Conservation (phyloP, 768 basidiomycete species). For the Paxillus involutus region DNA sequence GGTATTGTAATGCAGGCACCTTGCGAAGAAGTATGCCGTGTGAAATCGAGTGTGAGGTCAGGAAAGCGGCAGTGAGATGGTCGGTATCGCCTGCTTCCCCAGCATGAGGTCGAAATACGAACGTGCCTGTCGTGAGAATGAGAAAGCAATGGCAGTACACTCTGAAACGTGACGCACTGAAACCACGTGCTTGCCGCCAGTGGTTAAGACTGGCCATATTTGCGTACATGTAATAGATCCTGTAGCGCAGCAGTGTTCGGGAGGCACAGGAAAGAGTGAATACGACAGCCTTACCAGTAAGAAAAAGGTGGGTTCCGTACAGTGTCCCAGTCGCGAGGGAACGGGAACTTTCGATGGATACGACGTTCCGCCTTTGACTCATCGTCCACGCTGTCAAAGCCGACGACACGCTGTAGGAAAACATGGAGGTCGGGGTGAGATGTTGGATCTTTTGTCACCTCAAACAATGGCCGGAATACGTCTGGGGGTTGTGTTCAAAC, state of each 20-base stretch:
- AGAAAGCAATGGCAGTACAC: constrained; percentile 26
- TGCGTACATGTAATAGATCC: constrained; percentile 97
- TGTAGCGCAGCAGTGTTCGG: constrained; percentile 27
- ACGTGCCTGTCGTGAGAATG: constrained; percentile 66
- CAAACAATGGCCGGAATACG: constrained; percentile 90
- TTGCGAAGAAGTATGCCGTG: constrained; percentile 98
- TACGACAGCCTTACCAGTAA: constrained; percentile 68
- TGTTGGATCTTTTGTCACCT: constrained; percentile 89
- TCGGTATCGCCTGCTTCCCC: constrained; percentile 99
- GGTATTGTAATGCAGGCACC: constrained; percentile 94
- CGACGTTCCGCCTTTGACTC: constrained; percentile 93
- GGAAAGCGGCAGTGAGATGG: constrained; percentile 93
- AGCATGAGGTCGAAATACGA: constrained; percentile 94
- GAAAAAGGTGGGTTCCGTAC: constrained; percentile 90
- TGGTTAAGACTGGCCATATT: constrained; percentile 95
- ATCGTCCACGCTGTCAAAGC: constrained; percentile 99
- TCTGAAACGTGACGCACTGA: constrained; percentile 63
- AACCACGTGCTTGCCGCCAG: constrained; percentile 85
- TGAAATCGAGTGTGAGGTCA: constrained; percentile 96
- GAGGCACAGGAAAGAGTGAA: background rate
- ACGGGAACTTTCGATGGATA: constrained; percentile 92
- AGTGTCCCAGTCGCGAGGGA: constrained; percentile 87
- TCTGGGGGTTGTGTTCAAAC: constrained; percentile 46
- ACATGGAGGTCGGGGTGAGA: constrained; percentile 93
- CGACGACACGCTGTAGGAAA: constrained; percentile 92